These are phyloP conservation scores for Acer campestre DNA, from an alignment of 345 rosid genomes.

Conservation along the genomic window DNA sequence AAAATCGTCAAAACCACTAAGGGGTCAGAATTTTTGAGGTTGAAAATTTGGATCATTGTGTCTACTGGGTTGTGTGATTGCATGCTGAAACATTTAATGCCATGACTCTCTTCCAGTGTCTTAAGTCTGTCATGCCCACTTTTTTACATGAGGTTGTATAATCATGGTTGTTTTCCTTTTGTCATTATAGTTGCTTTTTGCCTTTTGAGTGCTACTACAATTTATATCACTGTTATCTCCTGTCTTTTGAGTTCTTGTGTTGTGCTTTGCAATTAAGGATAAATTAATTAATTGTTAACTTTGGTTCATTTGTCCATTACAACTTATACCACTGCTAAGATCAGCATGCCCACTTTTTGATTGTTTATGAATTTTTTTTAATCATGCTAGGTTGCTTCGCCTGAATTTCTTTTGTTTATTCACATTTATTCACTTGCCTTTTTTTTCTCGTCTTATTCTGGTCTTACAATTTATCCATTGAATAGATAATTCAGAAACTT, in stretches of 20 bases:
- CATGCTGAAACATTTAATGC: not conserved
- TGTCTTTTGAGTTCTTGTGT: not conserved
- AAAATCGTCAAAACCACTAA: not conserved
- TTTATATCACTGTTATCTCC: not conserved
- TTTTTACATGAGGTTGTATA: not conserved
- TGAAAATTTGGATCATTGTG: not conserved
- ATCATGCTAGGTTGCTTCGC: not conserved
- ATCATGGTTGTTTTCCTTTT: not conserved
- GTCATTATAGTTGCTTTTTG: not conserved
- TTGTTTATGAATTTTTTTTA: not conserved
- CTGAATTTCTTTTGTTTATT: conserved; percentile 10
- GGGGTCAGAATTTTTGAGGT: not conserved
- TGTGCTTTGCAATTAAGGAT: not conserved
- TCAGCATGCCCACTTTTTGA: not conserved
- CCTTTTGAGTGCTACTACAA: not conserved
- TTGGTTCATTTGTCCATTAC: not conserved
- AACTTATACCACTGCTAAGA: not conserved
- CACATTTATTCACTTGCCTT: conserved; percentile 5
- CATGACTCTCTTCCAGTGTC: not conserved
- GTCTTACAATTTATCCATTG: conserved; percentile 4
- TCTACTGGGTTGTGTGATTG: not conserved
- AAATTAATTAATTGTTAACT: not conserved
- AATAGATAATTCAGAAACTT: conserved; percentile 3
- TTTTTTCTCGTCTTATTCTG: not conserved
- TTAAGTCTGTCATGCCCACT: not conserved